These are phyloP conservation scores for Strobilomyces dryophilus DNA, from an alignment of 768 basidiomycete species.

Conservation along the genomic window DNA sequence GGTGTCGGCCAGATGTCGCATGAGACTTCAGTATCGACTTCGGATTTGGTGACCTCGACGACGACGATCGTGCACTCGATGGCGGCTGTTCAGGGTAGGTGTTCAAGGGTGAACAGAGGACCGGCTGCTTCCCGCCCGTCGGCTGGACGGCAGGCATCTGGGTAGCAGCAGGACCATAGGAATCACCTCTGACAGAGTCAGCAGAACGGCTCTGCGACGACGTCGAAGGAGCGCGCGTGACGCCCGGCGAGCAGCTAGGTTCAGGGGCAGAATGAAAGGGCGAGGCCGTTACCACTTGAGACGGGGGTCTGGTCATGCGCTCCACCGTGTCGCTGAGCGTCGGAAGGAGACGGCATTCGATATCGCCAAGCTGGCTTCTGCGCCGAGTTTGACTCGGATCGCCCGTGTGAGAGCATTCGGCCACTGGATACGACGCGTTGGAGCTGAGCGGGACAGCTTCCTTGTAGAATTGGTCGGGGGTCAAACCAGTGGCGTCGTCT, in stretches of 20 bases:
- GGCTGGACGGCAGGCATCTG: slow-evolving; percentile 1
- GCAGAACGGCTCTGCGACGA: slow-evolving; percentile 17
- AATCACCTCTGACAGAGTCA: slow-evolving; percentile 8
- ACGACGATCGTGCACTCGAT: slow-evolving; percentile 7
- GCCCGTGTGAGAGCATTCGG: slow-evolving; percentile 3
- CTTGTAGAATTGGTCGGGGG: neutral
- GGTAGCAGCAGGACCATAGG: neutral
- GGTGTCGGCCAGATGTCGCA: slow-evolving; percentile 15
- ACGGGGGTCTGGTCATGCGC: slow-evolving; percentile 62
- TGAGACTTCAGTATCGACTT: slow-evolving; percentile 32
- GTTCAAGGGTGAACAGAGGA: slow-evolving; percentile 10
- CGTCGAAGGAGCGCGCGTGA: slow-evolving; percentile 17
- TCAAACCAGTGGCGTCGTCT: neutral
- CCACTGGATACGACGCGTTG: slow-evolving; percentile 5
- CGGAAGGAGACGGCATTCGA: slow-evolving; percentile 63
- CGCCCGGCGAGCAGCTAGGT: slow-evolving; percentile 1
- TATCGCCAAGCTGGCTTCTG: slow-evolving; percentile 43
- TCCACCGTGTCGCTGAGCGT: slow-evolving; percentile 70
- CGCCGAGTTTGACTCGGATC: slow-evolving; percentile 17
- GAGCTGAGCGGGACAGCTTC: slow-evolving; percentile 13
- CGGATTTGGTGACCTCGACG: slow-evolving; percentile 25
- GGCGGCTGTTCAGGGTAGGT: slow-evolving; percentile 14
- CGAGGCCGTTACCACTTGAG: slow-evolving; percentile 19
- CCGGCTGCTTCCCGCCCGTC: slow-evolving; percentile 1
- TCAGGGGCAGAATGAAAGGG: slow-evolving; percentile 3